Conservation (phyloP, 106 monocot species). For the Allium fistulosum region DNA sequence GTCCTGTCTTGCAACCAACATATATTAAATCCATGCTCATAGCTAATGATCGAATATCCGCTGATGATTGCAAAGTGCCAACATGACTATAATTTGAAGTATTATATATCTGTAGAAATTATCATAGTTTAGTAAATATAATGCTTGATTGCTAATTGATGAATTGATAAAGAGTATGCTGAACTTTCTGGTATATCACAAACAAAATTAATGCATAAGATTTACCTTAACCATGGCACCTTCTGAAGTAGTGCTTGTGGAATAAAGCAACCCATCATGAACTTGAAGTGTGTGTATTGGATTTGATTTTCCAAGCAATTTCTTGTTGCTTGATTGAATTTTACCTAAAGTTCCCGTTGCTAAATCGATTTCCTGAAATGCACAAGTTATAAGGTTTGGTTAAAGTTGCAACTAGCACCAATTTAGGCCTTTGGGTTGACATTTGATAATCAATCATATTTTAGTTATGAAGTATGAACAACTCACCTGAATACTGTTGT, state of each 20-base stretch:
- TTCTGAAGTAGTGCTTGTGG: conserved; percentile 28
- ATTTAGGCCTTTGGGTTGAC: no score
- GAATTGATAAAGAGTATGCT: neutral
- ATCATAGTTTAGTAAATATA: neutral
- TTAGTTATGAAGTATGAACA: neutral
- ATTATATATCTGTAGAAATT: conserved; percentile 32
- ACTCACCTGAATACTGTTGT: conserved; percentile 41
- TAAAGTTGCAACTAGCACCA: no score
- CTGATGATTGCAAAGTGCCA: conserved; percentile 30
- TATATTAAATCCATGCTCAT: conserved; percentile 46
- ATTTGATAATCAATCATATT: no score
- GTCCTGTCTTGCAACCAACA: conserved; percentile 28
- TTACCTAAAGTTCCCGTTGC: conserved; percentile 33
- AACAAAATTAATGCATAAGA: no score
- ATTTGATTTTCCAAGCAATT: conserved; percentile 38
- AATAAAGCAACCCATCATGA: conserved; percentile 38
- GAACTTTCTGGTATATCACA: no score
- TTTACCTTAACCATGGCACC: conserved; percentile 53
- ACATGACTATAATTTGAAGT: conserved; percentile 30
- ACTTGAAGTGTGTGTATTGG: conserved; percentile 39
- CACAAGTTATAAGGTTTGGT: neutral
- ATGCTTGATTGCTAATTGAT: neutral
- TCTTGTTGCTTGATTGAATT: conserved; percentile 40
- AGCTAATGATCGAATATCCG: conserved; percentile 35
- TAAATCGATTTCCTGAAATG: conserved; percentile 52